phyloP scores from a whole-genome alignment of 164 flowering plant species.

The Hamamelis virginiana region DNA sequence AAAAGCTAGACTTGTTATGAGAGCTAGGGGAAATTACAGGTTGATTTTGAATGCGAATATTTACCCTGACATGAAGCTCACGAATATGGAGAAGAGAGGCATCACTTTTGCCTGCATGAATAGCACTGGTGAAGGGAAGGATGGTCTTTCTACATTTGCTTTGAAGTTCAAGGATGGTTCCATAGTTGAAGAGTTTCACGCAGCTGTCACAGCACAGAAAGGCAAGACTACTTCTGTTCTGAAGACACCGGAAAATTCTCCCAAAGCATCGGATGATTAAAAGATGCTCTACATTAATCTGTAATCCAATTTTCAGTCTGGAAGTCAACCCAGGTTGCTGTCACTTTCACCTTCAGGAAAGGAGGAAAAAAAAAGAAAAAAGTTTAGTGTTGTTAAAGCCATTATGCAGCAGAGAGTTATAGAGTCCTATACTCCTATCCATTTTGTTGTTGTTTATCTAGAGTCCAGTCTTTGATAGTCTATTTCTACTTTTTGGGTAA shows the following conservation, averaged over 20 bases:
- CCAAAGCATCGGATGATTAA: constrained; percentile 61
- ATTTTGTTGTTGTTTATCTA: constrained; percentile 8
- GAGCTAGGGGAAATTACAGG: constrained; percentile 77
- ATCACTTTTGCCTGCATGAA: constrained; percentile 86
- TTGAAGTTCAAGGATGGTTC: constrained; percentile 74
- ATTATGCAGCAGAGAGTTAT: constrained; percentile 8
- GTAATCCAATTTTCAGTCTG: not conserved
- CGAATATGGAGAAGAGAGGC: constrained; percentile 88
- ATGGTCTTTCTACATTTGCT: constrained; percentile 71
- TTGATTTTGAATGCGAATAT: constrained; percentile 82
- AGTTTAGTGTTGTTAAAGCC: not conserved
- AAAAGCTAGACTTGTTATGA: constrained; percentile 78
- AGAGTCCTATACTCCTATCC: too few relatives aligned
- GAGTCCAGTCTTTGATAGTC: constrained; percentile 5
- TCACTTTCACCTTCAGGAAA: not conserved
- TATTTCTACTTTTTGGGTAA: constrained; percentile 13
- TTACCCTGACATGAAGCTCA: constrained; percentile 87
- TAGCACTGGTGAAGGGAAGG: constrained; percentile 59
- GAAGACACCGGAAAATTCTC: constrained; percentile 88
- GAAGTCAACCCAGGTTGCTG: not conserved
- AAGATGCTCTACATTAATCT: not conserved
- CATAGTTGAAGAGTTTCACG: constrained; percentile 63
- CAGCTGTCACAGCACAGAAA: constrained; percentile 56
- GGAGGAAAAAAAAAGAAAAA: not conserved
- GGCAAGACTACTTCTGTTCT: constrained; percentile 31